Base-by-base conservation (phyloP, 495 filamentous ascomycete genomes). In the Penicillium diatomitis region DNA sequence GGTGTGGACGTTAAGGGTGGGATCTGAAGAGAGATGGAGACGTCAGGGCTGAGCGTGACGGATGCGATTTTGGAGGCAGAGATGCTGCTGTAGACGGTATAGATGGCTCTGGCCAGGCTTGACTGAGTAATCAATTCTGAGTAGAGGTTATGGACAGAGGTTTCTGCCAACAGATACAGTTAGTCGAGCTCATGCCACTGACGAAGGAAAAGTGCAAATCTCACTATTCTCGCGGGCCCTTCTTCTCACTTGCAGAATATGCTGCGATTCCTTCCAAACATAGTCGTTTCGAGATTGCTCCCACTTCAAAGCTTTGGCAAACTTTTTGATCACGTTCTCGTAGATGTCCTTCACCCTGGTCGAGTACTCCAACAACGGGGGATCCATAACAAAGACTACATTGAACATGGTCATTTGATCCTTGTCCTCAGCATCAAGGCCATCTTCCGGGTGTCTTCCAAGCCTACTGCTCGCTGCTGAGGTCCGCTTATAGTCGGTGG, bases 361-460 rank as follows among this genome's bases (percentile, higher is more conserved):
- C 41, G 84, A 83, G 55, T 84, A 84, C 63, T 94, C 87, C 38
- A 87, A 67, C 42, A 83, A 75, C 35, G 86, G 85, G 3, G 87
- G 84, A 57, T 87, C 83, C 42, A 96, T 68, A 33, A 95, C 86
- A 67, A 96, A 97, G 9, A 96, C 88, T 33, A 96, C 80, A 68
- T 97, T 90, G 64, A 98, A 98, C 90, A 96, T 96, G 27, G 81
- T 89, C 86, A 98, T 90, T 38, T 73, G 67, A 44, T 74, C 74
- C 47, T 66, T 72, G 44, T 84, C 79, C 51, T 81, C 79, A 6
- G 74, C 61, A 46, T 80, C 77, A 5, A 74, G 61, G 36, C 55
- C 52, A 2, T 62, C 56, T 50, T 71, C 74, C 37, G 51, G 46
- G 12, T 57, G 48, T 20, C 59, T 63, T 29, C 58, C 58, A 31